These are phyloP conservation scores for Geum urbanum DNA, from an alignment of 306 rosid genomes.

Conservation along the genomic window DNA sequence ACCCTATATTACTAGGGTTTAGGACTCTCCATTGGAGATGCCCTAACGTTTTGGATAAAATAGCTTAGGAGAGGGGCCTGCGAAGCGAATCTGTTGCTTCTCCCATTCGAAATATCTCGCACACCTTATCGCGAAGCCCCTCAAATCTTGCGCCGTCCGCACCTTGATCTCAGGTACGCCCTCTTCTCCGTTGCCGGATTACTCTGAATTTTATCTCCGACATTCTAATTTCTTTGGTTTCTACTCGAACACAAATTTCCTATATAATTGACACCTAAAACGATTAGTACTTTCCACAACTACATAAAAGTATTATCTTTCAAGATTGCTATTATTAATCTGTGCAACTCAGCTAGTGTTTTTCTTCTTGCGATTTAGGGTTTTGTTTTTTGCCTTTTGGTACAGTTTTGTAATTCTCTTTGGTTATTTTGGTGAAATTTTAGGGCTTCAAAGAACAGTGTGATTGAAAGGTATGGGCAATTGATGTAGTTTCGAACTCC, in stretches of 20 bases:
- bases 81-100: conserved; percentile 3
- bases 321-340: not conserved
- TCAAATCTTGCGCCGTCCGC: conserved; percentile 5
- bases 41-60: too few species aligned
- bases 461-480: conserved; percentile 11
- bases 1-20: too few species aligned
- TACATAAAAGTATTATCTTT: too few species aligned
- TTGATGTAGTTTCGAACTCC: conserved; percentile 17
- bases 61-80: too few species aligned
- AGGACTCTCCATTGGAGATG: too few species aligned
- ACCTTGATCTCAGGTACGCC: not conserved
- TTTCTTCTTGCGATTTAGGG: not conserved
- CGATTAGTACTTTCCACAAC: too few species aligned
- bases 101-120: not conserved
- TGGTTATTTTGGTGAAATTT: not conserved
- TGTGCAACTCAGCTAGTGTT: not conserved
- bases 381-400: not conserved
- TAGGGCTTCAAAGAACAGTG: conserved; percentile 12
- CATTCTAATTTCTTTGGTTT: not conserved
- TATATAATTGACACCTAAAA: too few species aligned
- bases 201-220: not conserved
- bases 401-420: not conserved
- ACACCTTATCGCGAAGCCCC: conserved; percentile 9
- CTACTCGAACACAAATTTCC: too few species aligned
- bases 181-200: not conserved